Evolutionary conservation across 768 basidiomycete species (phyloP).

Genomic region (Termitomyces sp.): DNA sequence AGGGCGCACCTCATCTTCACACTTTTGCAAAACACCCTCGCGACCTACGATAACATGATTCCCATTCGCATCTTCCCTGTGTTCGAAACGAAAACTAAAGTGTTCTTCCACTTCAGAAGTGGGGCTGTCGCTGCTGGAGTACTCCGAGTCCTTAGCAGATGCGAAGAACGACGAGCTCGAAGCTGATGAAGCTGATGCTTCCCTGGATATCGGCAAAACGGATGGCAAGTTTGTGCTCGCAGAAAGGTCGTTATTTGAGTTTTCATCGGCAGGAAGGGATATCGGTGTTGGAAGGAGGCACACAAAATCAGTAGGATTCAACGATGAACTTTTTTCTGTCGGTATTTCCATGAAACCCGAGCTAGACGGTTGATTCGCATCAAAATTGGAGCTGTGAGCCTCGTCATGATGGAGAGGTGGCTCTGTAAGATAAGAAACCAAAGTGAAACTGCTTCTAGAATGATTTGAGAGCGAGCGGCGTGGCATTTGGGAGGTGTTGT

Average conservation of each 20-base stretch:
- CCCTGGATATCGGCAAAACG: background rate
- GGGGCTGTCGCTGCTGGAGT: conserved; percentile 5
- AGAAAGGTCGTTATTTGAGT: background rate
- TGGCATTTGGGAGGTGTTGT: background rate
- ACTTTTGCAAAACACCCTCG: conserved; percentile 57
- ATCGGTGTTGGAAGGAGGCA: conserved; percentile 30
- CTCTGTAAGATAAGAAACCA: background rate
- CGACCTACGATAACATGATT: conserved; percentile 66
- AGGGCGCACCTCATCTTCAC: conserved; percentile 65
- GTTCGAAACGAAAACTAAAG: conserved; percentile 60
- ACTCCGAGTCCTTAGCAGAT: conserved; percentile 7
- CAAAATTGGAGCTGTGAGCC: background rate
- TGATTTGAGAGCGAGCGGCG: conserved; percentile 17
- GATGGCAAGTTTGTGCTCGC: background rate
- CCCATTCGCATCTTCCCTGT: conserved; percentile 57
- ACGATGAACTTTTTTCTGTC: conserved; percentile 15
- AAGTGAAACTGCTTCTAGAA: conserved; percentile 1
- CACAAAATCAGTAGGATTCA: conserved; percentile 37
- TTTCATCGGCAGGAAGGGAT: conserved; percentile 4
- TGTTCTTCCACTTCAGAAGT: conserved; percentile 22
- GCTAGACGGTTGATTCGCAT: background rate
- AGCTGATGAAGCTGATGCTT: background rate
- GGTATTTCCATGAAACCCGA: background rate
- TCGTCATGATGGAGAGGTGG: background rate
- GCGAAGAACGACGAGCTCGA: background rate